These are phyloP conservation scores for Aspergillus nanangensis DNA, from an alignment of 495 filamentous ascomycete species.

Conservation along the genomic window DNA sequence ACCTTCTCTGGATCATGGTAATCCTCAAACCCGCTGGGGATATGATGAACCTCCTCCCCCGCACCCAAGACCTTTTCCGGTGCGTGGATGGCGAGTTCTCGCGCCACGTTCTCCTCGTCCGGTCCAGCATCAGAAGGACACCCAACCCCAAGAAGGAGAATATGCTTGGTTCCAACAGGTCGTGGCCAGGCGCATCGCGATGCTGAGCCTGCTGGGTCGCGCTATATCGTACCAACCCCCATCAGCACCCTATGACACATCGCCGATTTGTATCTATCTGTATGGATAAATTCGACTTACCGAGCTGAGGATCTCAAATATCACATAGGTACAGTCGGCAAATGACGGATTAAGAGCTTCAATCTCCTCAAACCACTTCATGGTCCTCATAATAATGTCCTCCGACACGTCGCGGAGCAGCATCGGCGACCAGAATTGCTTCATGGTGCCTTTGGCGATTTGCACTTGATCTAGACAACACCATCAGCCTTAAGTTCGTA, in stretches of 20 bases:
- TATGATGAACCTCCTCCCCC: not conserved
- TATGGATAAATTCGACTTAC: constrained; percentile 2
- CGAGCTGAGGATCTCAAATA: constrained; percentile 6
- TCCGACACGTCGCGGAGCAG: not conserved
- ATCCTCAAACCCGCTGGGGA: constrained; percentile 9
- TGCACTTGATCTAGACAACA: constrained; percentile 5
- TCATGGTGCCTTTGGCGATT: constrained; percentile 11
- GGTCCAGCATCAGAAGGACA: constrained; percentile 6
- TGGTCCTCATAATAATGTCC: constrained; percentile 4
- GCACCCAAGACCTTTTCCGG: not conserved
- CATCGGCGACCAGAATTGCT: constrained; percentile 10
- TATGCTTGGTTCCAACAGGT: constrained; percentile 6
- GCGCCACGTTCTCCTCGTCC: constrained; percentile 4
- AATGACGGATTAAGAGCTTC: not conserved
- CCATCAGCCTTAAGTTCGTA: not conserved
- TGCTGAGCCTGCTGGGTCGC: constrained; percentile 2
- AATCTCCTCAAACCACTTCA: constrained; percentile 7
- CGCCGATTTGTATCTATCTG: not conserved
- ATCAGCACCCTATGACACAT: too few species aligned
- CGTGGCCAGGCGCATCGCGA: constrained; percentile 8
- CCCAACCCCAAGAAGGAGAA: constrained; percentile 6
- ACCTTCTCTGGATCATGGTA: constrained; percentile 8
- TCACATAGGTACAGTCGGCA: constrained; percentile 11
- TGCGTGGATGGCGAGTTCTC: constrained; percentile 3
- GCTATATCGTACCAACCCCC: constrained; percentile 1